Percentiles rank a stretch among this genome's conserved stretches.
phyloP scores from a whole-genome alignment of 192 early-diverging fungal genomes.

The Glomus cerebriforme region DNA sequence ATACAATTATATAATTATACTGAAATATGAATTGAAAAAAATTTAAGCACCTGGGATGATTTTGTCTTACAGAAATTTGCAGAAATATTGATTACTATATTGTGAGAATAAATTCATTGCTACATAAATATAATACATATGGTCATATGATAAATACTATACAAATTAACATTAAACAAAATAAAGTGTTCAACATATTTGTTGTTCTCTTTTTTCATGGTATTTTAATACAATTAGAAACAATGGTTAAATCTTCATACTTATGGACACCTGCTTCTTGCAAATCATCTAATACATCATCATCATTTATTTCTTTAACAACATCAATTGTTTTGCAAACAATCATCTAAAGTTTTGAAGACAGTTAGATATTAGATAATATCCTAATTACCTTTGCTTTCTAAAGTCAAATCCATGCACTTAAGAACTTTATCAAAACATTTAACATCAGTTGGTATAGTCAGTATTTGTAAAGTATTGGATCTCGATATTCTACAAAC shows the following conservation, averaged over 20 bases:
- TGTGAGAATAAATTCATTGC: too few relatives aligned
- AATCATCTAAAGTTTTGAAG: slow-evolving; percentile 15
- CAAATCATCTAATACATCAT: slow-evolving; percentile 22
- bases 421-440: slow-evolving; percentile 9
- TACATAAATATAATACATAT: too few relatives aligned
- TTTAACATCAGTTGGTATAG: slow-evolving; percentile 11
- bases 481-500: not conserved
- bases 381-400: not conserved
- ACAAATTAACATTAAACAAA: too few relatives aligned
- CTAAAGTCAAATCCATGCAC: slow-evolving; percentile 4
- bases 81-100: too few relatives aligned
- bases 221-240: slow-evolving; percentile 20
- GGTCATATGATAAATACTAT: too few relatives aligned
- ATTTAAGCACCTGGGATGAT: too few relatives aligned
- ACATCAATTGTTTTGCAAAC: slow-evolving; percentile 20
- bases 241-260: slow-evolving; percentile 8
- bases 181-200: slow-evolving; percentile 20
- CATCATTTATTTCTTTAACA: slow-evolving; percentile 23
- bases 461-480: slow-evolving; percentile 4
- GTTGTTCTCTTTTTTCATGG: slow-evolving; percentile 6
- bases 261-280: slow-evolving; percentile 25
- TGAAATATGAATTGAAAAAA: too few relatives aligned
- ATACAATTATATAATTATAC: too few relatives aligned
- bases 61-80: too few relatives aligned
- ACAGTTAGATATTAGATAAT: slow-evolving; percentile 7